Evolutionary conservation across 768 basidiomycete genomes (phyloP), one percentile per base, ranked within the genome.

Genomic region (Tylopilus plumbeoviolaceoides): DNA sequence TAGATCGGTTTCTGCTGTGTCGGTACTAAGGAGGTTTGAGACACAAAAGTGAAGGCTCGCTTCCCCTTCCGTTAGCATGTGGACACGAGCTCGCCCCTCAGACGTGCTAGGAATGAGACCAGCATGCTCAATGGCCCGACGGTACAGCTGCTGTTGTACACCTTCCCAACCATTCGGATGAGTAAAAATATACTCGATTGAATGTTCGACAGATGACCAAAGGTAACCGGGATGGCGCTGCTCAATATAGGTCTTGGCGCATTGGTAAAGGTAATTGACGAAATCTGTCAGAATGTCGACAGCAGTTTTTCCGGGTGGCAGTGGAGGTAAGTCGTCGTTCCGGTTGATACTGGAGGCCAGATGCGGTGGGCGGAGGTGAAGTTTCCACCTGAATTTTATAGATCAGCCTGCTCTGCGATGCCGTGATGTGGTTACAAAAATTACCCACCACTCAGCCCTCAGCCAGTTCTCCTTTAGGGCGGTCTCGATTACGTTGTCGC

Each of bases 81-180:
- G 35, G 35, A 36, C 35, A 36, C 35, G 35, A 15, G 35, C 4
- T 23, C 3, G 30, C 14, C 45, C 45, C 20, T 46, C 31, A 5
- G 31, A 14, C 15, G 45, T 46, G 21, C 20, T 17, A 10, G 44
- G 30, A 30, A 46, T 15, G 15, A 46, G 45, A 15, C 20, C 31
- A 3, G 45, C 15, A 36, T 15, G 15, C 17, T 36, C 35, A 36
- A 36, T 11, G 3, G 35, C 35, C 7, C 2, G 35, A 36, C 21
- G 45, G 20, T 46, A 46, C 6, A 23, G 15, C 20, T 46, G 55
- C 21, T 64, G 67, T 35, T 66, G 65, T 4, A 43, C 25, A 4
- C 57, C 58, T 11, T 66, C 65, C 66, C 66, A 68, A 5, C 65
- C 67, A 36, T 67, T 68, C 9, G 66, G 67, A 17, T 36, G 35